A percentile compares a stretch with the other conserved stretches of the same genome.
Conservation (phyloP, 352 stramenopile genomes). For the Phytophthora citricola region DNA sequence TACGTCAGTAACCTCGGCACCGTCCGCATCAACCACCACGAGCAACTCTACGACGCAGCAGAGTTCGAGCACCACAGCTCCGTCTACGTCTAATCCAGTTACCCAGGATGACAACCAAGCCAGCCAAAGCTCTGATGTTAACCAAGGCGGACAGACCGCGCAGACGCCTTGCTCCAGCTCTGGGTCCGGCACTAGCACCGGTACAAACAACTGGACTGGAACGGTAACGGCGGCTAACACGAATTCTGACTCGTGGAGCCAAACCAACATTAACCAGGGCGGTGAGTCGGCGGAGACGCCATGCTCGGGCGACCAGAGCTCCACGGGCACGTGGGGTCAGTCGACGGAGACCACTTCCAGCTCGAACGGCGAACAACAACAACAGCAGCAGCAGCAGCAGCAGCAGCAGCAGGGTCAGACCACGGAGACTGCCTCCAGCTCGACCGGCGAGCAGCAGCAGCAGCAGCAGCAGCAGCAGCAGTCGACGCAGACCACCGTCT, state of each 20-base stretch:
- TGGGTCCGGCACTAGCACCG: conserved; percentile 5
- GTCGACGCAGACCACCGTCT: conserved; percentile 6
- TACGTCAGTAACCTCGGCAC: conserved; percentile 6
- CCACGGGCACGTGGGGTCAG: conserved; percentile 18
- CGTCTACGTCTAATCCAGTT: not conserved
- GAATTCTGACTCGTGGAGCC: conserved; percentile 1
- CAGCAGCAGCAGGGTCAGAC: conserved; percentile 20
- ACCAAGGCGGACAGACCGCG: conserved; percentile 2
- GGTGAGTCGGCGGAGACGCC: conserved; percentile 22
- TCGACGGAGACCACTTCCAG: conserved; percentile 18
- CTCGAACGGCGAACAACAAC: not conserved
- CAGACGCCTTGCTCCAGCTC: conserved; percentile 24
- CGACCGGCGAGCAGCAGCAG: conserved; percentile 6
- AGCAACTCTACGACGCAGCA: conserved; percentile 24
- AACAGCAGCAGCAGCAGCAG: conserved; percentile 1
- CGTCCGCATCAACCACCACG: conserved; percentile 4
- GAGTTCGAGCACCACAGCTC: conserved; percentile 3
- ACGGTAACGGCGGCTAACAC: conserved; percentile 13
- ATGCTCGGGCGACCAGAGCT: conserved; percentile 24
- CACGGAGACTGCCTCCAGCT: conserved; percentile 11
- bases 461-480: conserved; percentile 18
- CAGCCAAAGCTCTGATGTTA: not conserved
- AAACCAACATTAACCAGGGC: conserved; percentile 9
- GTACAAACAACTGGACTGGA: conserved; percentile 16
- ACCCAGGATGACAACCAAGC: not conserved